Percentiles rank a stretch among this genome's conserved stretches.
Conservation (phyloP, 257 asterid species). For the Jacaranda copaia region DNA sequence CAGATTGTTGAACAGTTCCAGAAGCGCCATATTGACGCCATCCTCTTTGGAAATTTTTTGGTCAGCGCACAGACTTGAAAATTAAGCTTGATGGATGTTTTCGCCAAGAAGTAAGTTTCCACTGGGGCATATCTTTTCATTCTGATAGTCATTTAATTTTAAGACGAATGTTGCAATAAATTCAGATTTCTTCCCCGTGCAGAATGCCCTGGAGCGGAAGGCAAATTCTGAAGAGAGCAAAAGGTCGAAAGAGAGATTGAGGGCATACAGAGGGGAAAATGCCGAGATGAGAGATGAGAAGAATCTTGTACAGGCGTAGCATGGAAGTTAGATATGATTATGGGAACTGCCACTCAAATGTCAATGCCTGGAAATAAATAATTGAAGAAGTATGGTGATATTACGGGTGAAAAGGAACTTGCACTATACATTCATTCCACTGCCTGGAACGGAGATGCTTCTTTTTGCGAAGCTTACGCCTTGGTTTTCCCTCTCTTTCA, state of each 20-base stretch:
- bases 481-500: too few relatives aligned
- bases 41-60: slow-evolving; percentile 79
- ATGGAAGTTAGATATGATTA: not conserved
- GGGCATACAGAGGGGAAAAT: slow-evolving; percentile 40
- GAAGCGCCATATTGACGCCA: slow-evolving; percentile 77
- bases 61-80: slow-evolving; percentile 75
- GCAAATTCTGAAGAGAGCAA: slow-evolving; percentile 77
- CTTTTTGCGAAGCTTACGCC: not conserved
- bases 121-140: not conserved
- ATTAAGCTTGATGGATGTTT: slow-evolving; percentile 77
- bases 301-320: slow-evolving; percentile 20
- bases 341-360: not conserved
- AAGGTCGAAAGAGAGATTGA: slow-evolving; percentile 50
- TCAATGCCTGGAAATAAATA: not conserved
- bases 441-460: not conserved
- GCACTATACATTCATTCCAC: not conserved
- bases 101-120: slow-evolving; percentile 68
- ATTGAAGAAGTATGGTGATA: not conserved
- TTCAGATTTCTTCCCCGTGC: slow-evolving; percentile 21
- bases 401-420: not conserved
- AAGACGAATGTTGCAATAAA: too few relatives aligned
- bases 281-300: slow-evolving; percentile 30
- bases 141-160: not conserved
- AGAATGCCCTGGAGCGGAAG: slow-evolving; percentile 73
- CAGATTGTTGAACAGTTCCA: slow-evolving; percentile 81